A percentile compares a stretch with the other conserved stretches of the same genome.
Conservation (phyloP, 73 alveolate genomes). For the Paramecium pentaurelia region DNA sequence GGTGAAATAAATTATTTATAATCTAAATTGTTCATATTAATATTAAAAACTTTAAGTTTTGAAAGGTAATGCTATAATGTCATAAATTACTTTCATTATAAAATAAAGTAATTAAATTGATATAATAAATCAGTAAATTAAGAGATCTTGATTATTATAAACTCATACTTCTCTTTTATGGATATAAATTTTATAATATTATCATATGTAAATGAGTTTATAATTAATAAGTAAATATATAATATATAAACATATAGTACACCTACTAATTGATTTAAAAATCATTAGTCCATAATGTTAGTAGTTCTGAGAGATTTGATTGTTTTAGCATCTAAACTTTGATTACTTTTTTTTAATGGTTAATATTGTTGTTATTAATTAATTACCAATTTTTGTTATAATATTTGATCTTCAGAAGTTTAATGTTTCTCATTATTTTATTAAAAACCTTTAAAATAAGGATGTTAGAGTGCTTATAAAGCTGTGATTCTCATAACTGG, state of each 20-base stretch:
- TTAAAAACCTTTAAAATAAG: neutral
- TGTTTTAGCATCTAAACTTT: neutral
- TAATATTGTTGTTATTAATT: neutral
- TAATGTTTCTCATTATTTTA: neutral
- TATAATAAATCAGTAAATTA: neutral
- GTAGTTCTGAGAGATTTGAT: neutral
- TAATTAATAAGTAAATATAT: neutral
- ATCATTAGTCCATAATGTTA: neutral
- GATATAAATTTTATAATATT: neutral
- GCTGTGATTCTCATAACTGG: conserved; percentile 7
- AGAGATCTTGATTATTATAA: neutral
- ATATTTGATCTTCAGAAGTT: neutral
- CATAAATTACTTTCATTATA: neutral
- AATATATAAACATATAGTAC: neutral
- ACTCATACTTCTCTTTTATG: neutral
- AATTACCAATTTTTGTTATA: neutral
- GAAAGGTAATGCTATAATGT: neutral
- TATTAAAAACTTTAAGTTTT: neutral
- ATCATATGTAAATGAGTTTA: neutral
- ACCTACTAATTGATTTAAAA: neutral
- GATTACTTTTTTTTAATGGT: neutral
- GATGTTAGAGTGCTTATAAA: neutral
- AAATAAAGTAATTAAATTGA: neutral
- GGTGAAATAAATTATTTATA: neutral
- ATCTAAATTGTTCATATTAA: neutral